Evolutionary conservation across 495 filamentous ascomycete species (phyloP).

Genomic region (Aspergillus conjunctus): DNA sequence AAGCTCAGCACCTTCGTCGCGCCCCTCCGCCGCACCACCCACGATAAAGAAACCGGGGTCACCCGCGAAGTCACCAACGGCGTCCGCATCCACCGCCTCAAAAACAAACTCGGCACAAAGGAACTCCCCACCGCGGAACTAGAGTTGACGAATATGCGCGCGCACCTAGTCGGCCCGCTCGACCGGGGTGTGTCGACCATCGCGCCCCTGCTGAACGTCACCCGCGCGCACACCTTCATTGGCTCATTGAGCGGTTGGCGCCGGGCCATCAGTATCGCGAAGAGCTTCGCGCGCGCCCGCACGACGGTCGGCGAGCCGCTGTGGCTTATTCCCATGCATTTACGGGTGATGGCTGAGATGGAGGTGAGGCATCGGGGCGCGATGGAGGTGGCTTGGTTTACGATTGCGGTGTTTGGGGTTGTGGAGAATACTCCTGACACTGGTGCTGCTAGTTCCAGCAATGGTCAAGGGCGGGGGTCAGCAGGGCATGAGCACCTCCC

Average conservation of each 20-base stretch:
- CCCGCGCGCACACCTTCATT: slow-evolving; percentile 64
- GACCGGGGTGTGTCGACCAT: slow-evolving; percentile 69
- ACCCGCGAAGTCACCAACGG: slow-evolving; percentile 57
- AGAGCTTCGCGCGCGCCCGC: slow-evolving; percentile 58
- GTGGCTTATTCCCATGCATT: slow-evolving; percentile 58
- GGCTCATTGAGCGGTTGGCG: slow-evolving; percentile 59
- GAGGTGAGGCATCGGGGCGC: slow-evolving; percentile 56
- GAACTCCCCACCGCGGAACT: slow-evolving; percentile 71
- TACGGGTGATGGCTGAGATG: slow-evolving; percentile 60
- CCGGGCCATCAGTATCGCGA: slow-evolving; percentile 61
- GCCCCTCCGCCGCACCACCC: slow-evolving; percentile 56
- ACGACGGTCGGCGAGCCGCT: slow-evolving; percentile 55
- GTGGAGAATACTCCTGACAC: no score
- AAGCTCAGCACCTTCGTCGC: slow-evolving; percentile 67
- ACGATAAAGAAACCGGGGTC: slow-evolving; percentile 9
- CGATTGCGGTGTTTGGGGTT: slow-evolving; percentile 57
- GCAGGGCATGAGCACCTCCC: slow-evolving; percentile 30
- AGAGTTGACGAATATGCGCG: slow-evolving; percentile 61
- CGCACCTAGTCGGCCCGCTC: slow-evolving; percentile 62
- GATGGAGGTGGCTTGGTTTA: slow-evolving; percentile 64
- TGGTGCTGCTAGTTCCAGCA: no score
- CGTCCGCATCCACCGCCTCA: slow-evolving; percentile 66
- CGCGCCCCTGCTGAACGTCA: slow-evolving; percentile 67
- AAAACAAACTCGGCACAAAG: slow-evolving; percentile 71
- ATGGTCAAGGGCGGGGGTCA: no score